phyloP scores from a whole-genome alignment of 768 basidiomycete genomes.

The Pleurotus citrinopileatus region DNA sequence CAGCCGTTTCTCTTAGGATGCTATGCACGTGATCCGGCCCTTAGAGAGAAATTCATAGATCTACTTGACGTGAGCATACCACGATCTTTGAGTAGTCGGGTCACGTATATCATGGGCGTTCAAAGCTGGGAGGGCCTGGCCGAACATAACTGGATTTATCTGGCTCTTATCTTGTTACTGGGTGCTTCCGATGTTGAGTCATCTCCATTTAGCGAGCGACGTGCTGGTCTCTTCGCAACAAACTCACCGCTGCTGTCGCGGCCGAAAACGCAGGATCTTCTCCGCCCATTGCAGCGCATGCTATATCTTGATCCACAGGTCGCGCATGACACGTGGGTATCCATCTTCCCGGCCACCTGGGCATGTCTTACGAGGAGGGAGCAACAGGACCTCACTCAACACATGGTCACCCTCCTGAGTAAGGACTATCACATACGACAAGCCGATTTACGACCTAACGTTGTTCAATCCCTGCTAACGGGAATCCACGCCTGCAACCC shows the following conservation, averaged over 20 bases:
- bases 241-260: slow-evolving; percentile 31
- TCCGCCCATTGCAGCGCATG: slow-evolving; percentile 80
- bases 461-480: slow-evolving; percentile 85
- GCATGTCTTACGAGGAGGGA: slow-evolving; percentile 80
- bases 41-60: slow-evolving; percentile 86
- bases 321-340: slow-evolving; percentile 84
- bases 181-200: slow-evolving; percentile 52
- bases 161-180: slow-evolving; percentile 86
- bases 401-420: slow-evolving; percentile 86
- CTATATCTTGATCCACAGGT: slow-evolving; percentile 74
- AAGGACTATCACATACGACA: slow-evolving; percentile 94
- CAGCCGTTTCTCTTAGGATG: slow-evolving; percentile 92
- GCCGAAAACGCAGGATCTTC: slow-evolving; percentile 49
- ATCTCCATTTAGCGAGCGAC: slow-evolving; percentile 35
- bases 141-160: slow-evolving; percentile 91
- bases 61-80: slow-evolving; percentile 88
- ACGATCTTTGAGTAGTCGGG: slow-evolving; percentile 71
- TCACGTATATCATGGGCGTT: slow-evolving; percentile 88
- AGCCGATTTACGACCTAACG: slow-evolving; percentile 84
- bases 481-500: slow-evolving; percentile 86
- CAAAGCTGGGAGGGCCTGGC: slow-evolving; percentile 94
- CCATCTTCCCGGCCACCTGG: slow-evolving; percentile 87
- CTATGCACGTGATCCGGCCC: slow-evolving; percentile 71
- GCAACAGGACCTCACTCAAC: slow-evolving; percentile 84
- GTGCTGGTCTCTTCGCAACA: slow-evolving; percentile 27